Base-by-base conservation (phyloP, 2,329 filamentous ascomycete genomes). In the Stachybotrys chlorohalonatus region DNA sequence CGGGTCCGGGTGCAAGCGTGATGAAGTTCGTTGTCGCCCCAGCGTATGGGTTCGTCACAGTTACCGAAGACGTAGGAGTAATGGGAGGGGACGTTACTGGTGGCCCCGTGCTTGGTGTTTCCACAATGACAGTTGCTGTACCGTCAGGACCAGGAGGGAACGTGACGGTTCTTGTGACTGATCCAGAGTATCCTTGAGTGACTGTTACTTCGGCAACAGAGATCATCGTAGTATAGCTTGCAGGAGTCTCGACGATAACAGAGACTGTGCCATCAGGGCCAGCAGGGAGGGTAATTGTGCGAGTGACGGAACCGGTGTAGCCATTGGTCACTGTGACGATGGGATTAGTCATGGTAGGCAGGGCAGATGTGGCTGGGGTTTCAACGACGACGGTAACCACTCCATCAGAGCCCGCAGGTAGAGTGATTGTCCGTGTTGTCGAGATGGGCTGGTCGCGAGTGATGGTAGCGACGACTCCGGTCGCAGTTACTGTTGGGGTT, bases 151-250 rank as follows among this genome's bases (percentile, higher is more conserved):
- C 55, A 39, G 55, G 55, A 3, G 52, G 55, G 1, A 56, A 16
- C 8, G 55, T 52, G 9, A 46, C 52, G 7, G 55, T 52, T 11
- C 45, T 47, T 31, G 53, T 54, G 7, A 30, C 24, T 8, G 39
- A 47, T n/a, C 53, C 53, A 24, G n/a, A 11, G 17, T 51, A 54
- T 7, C 39, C 42, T 3, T 47, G 51, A 31, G 51, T 52, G n/a
- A 58, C 13, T 5, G 57, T 58, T 13, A 53, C 53, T 7, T 48
- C 53, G 7, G 57, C 52, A 9, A 49, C 53, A 30, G 54, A 51
- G 13, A 51, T 56, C 5, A 8, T 24, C 8, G 50, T 47, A 50
- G 53, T 15, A 30, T 24, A n/a, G 31, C 16, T 7, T 9, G 31
- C 16, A 6, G 56, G 56, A 13, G 42, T 52, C n/a, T 56, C 30